These are phyloP conservation scores for Orobanche coerulescens DNA, from an alignment of 257 asterid genomes.

Conservation along the genomic window DNA sequence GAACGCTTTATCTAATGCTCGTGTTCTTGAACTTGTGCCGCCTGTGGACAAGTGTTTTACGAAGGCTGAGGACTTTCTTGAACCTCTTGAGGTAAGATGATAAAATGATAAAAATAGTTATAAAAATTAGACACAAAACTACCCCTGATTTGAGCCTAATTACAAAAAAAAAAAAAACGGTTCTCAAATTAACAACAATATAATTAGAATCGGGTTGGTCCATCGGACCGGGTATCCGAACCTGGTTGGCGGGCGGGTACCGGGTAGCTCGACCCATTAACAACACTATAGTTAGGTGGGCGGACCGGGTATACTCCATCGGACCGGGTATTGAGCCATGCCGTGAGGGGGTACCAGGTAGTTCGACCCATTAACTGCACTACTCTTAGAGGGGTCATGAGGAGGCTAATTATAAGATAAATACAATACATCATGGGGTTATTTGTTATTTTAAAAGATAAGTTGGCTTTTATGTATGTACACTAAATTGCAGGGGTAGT, in stretches of 20 bases:
- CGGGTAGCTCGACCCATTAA: too few relatives aligned
- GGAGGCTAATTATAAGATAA: too few relatives aligned
- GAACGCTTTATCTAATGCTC: slow-evolving; percentile 68
- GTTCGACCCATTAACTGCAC: too few relatives aligned
- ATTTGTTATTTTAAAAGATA: not conserved
- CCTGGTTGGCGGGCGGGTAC: too few relatives aligned
- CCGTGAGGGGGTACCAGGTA: too few relatives aligned
- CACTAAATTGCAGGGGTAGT: not conserved
- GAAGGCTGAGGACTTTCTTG: slow-evolving; percentile 63
- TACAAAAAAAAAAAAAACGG: not conserved
- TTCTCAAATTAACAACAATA: too few relatives aligned
- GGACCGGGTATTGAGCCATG: too few relatives aligned
- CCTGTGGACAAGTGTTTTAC: slow-evolving; percentile 50
- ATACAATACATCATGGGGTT: not conserved
- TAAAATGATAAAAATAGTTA: not conserved
- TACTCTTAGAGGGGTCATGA: too few relatives aligned
- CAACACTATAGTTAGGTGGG: too few relatives aligned
- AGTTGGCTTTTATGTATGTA: not conserved
- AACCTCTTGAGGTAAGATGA: slow-evolving; percentile 78
- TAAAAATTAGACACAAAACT: not conserved
- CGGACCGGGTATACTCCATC: too few relatives aligned
- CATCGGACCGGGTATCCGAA: too few relatives aligned
- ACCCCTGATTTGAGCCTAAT: not conserved
- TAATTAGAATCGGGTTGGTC: too few relatives aligned
- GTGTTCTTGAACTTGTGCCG: slow-evolving; percentile 80